Conservation (phyloP, 495 filamentous ascomycete species). For the Copromyces sp. region DNA sequence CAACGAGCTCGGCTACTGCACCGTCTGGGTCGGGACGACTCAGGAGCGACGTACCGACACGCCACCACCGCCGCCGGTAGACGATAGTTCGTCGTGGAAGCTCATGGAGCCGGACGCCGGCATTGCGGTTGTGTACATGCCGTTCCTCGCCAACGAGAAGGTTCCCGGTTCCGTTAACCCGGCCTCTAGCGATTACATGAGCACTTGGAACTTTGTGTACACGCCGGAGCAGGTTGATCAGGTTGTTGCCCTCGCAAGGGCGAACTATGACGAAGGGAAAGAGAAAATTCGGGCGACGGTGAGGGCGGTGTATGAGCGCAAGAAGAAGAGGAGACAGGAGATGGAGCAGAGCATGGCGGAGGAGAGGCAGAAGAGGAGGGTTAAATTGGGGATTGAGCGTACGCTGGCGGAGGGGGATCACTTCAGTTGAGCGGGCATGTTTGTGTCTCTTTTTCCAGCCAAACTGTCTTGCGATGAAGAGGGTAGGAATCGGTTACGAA, state of each 20-base stretch:
- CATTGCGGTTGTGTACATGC: conserved; percentile 84
- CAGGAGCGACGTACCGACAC: conserved; percentile 50
- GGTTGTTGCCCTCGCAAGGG: conserved; percentile 68
- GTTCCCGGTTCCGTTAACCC: conserved; percentile 68
- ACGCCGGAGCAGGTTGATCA: conserved; percentile 75
- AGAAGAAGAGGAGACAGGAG: conserved; percentile 58
- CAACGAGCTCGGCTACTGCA: conserved; percentile 74
- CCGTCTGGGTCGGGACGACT: conserved; percentile 84
- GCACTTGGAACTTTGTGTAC: conserved; percentile 96
- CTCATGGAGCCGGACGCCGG: conserved; percentile 71
- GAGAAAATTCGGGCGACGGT: conserved; percentile 67
- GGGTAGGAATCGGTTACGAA: not conserved
- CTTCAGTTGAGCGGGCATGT: conserved; percentile 29
- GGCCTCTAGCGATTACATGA: conserved; percentile 68
- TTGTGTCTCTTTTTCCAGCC: not conserved
- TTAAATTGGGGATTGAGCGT: conserved; percentile 31
- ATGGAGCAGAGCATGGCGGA: conserved; percentile 43
- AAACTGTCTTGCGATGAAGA: not conserved
- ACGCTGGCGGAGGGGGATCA: conserved; percentile 39
- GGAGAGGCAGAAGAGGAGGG: conserved; percentile 33
- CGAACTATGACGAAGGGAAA: conserved; percentile 75
- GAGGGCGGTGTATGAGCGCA: conserved; percentile 87
- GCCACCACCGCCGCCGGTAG: conserved; percentile 47
- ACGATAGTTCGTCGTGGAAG: conserved; percentile 56
- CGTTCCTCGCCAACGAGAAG: conserved; percentile 70